phyloP scores from a whole-genome alignment of 495 filamentous ascomycete species.

The Neurospora sp. region DNA sequence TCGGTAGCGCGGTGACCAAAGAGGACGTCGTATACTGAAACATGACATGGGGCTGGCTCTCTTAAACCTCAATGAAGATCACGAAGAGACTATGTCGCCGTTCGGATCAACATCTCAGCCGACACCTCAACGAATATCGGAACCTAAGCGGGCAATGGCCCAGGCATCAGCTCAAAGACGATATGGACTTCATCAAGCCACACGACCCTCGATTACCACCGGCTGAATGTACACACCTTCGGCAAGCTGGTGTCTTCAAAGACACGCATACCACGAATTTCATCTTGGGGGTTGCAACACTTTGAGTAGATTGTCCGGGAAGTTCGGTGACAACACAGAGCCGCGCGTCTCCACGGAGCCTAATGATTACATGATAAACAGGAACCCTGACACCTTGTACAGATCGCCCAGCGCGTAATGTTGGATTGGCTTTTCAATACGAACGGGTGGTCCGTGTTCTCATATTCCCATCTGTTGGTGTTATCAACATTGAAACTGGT shows the following conservation, averaged over 20 bases:
- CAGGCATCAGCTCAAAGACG: background rate
- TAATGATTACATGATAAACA: background rate
- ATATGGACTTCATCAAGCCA: background rate
- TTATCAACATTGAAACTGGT: background rate
- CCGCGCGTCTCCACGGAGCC: background rate
- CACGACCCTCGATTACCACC: background rate
- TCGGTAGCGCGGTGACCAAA: background rate
- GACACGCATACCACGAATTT: background rate
- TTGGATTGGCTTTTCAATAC: background rate
- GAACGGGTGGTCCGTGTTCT: background rate
- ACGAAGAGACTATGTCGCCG: background rate
- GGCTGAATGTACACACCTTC: background rate
- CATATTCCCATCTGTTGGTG: background rate
- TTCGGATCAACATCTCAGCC: background rate
- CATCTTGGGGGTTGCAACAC: background rate
- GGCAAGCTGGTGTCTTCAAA: background rate
- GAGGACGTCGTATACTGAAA: background rate
- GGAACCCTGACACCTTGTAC: background rate
- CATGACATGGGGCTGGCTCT: background rate
- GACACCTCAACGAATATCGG: background rate
- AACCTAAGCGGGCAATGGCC: background rate
- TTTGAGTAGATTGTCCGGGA: background rate
- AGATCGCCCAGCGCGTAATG: background rate
- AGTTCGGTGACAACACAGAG: background rate
- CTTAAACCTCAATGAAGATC: background rate